Base-by-base conservation (phyloP, 169 alveolate genomes). In the Babesia sp. region DNA sequence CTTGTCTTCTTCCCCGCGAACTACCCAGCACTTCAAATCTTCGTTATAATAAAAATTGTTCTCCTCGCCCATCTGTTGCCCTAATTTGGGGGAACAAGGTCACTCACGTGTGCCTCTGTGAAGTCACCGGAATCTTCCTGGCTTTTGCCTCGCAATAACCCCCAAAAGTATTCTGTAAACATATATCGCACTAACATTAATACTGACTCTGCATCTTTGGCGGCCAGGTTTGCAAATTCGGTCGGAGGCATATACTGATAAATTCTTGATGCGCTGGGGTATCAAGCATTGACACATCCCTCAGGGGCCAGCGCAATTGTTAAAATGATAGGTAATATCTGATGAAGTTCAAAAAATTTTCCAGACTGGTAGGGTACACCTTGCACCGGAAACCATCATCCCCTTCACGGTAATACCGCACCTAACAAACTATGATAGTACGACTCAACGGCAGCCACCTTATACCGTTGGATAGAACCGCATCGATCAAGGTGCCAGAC, bases 1-100 rank as follows among this genome's bases (percentile, higher is more conserved):
- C 71, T 85, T 75, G 28, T 84, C 91, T 59, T 92, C 96, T 46
- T 92, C 96, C 50, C 96, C 96, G 33, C 89, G 83, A n/a, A 92
- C 90, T 18, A 92, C 94, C 96, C 96, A 92, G 45, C 93, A 64
- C 59, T 86, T 88, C 34, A 92, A 78, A 39, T 92, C 92, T 61
- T 92, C 90, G 60, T 92, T 92, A 84, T 86, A 92, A 67, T 92
- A 92, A 45, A 92, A 87, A 74, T 88, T 87, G 64, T 92, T 92
- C 55, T 92, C 96, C 76, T 90, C 96, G 3, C 96, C 96, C 69
- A 92, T 81, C 91, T 92, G 70, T 42, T 58, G 60, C n/a, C 55
- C 48, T 37, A 60, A 60, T 33, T 55, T 41, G 28, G 83, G 29
- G 8, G 12, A 29, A 3, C 2, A 1, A 48, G 8, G 11, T 2